These are phyloP conservation scores for Zygosaccharomyces siamensis DNA, from an alignment of 805 yeast species.

Conservation along the genomic window DNA sequence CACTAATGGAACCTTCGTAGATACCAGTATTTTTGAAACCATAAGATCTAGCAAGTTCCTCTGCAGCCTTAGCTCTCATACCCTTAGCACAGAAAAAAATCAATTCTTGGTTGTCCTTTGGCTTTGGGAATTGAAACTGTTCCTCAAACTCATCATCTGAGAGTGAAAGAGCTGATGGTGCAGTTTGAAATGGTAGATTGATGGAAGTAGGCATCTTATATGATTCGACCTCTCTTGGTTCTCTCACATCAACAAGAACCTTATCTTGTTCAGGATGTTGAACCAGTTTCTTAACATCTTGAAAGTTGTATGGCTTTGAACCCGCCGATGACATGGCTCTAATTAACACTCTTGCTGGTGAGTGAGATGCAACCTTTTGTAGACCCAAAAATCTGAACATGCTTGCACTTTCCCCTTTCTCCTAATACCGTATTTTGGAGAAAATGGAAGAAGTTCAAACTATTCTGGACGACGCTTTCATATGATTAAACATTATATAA, in stretches of 20 bases:
- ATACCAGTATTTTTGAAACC: constrained; percentile 83
- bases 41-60: constrained; percentile 83
- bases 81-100: constrained; percentile 93
- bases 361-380: background rate
- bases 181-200: constrained; percentile 82
- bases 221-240: constrained; percentile 67
- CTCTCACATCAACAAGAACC: constrained; percentile 84
- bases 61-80: constrained; percentile 84
- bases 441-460: background rate
- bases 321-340: constrained; percentile 19
- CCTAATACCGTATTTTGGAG: background rate
- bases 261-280: constrained; percentile 43
- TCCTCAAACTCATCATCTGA: constrained; percentile 74
- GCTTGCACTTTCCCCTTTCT: background rate
- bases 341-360: constrained; percentile 7
- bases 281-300: constrained; percentile 46
- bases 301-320: constrained; percentile 49
- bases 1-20: constrained; percentile 81
- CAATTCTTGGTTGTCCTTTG: constrained; percentile 61
- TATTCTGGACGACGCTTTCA: background rate
- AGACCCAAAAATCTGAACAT: constrained; percentile 2
- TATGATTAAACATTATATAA: background rate
- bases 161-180: constrained; percentile 88
- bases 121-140: constrained; percentile 78
- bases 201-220: constrained; percentile 83